Percentiles rank a stretch among this genome's conserved stretches.
phyloP scores from a whole-genome alignment of 2,329 filamentous ascomycete genomes.

The Juglanconis juglandina region DNA sequence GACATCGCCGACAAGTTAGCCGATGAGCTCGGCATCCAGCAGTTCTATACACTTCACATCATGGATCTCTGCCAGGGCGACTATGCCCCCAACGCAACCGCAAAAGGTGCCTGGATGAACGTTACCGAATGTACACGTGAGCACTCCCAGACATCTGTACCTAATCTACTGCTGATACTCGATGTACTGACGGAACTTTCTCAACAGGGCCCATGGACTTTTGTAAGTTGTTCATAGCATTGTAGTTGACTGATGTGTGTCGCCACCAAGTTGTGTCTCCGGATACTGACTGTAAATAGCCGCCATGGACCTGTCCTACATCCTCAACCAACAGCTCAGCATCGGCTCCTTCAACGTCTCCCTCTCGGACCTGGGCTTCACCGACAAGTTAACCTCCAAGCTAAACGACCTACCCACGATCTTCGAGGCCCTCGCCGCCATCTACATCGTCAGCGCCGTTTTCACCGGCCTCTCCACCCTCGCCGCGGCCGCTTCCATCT shows the following conservation, averaged over 20 bases:
- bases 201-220: conserved; percentile 18
- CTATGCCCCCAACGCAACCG: conserved; percentile 26
- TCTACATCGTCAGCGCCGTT: conserved; percentile 44
- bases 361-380: conserved; percentile 43
- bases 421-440: conserved; percentile 45
- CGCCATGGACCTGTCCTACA: conserved; percentile 43
- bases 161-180: background rate
- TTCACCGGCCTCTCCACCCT: conserved; percentile 44
- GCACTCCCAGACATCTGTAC: conserved; percentile 9
- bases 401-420: conserved; percentile 47
- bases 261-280: background rate
- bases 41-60: conserved; percentile 33
- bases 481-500: conserved; percentile 32
- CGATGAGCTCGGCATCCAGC: conserved; percentile 28
- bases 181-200: background rate
- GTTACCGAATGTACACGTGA: conserved; percentile 24
- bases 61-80: conserved; percentile 29
- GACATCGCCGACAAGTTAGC: conserved; percentile 27
- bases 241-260: too few relatives aligned
- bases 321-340: conserved; percentile 44
- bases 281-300: conserved; percentile 1
- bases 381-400: conserved; percentile 41
- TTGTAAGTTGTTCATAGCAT: conserved; percentile 4
- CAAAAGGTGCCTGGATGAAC: conserved; percentile 22
- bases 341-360: conserved; percentile 43